phyloP scores from a whole-genome alignment of 306 rosid genomes.

The Mucuna pruriens region DNA sequence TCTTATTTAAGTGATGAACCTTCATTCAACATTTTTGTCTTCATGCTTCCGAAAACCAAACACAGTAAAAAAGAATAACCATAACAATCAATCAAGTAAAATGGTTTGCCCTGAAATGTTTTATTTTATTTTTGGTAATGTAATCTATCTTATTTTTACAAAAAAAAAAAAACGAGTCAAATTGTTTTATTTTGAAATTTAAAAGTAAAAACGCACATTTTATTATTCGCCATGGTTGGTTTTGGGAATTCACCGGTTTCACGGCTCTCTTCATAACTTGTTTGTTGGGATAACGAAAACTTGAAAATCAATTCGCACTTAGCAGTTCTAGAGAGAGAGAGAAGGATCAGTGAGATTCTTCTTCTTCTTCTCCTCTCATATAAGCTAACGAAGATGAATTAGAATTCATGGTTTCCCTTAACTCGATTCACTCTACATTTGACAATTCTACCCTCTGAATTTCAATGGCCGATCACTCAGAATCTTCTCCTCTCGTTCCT shows the following conservation, averaged over 20 bases:
- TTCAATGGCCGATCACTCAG: conserved; percentile 81
- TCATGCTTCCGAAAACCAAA: too few species aligned
- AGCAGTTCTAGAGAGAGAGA: not conserved
- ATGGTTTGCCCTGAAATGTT: too few species aligned
- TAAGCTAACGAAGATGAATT: not conserved
- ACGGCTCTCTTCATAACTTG: not conserved
- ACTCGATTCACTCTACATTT: not conserved
- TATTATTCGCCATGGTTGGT: not conserved
- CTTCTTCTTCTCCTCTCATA: conserved; percentile 5
- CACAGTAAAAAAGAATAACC: too few species aligned
- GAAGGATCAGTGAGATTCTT: conserved; percentile 31
- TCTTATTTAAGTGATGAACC: too few species aligned
- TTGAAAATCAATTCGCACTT: conserved; percentile 22
- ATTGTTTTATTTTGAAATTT: too few species aligned
- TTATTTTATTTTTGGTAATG: too few species aligned
- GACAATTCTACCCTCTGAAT: conserved; percentile 17
- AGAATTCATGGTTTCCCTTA: conserved; percentile 24
- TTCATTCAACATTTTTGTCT: too few species aligned
- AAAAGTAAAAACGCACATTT: not conserved
- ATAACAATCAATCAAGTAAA: too few species aligned
- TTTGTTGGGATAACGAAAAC: not conserved
- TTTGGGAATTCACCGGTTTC: conserved; percentile 16
- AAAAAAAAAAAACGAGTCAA: too few species aligned
- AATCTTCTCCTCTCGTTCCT: conserved; percentile 78
- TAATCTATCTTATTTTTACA: too few species aligned